phyloP scores from a whole-genome alignment of 768 basidiomycete genomes.

The Agaricus sinodeliciosus region DNA sequence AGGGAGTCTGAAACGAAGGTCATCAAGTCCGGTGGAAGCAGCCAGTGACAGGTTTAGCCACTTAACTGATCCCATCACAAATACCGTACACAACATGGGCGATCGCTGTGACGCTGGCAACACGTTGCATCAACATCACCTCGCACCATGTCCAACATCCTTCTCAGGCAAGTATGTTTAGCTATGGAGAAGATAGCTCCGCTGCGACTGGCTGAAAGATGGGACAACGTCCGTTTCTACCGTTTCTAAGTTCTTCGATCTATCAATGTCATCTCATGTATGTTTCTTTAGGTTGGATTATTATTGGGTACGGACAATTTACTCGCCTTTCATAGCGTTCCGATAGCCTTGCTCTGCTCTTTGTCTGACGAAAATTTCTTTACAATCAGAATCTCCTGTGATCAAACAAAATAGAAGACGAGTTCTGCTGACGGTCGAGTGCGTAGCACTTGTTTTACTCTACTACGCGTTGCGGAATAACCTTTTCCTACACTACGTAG shows the following conservation, averaged over 20 bases:
- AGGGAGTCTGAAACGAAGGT: too few species aligned
- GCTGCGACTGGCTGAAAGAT: conserved; percentile 75
- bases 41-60: background rate
- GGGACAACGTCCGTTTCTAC: conserved; percentile 91
- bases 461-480: background rate
- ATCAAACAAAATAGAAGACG: conserved; percentile 36
- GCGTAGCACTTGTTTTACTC: conserved; percentile 12
- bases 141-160: conserved; percentile 24
- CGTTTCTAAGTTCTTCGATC: conserved; percentile 1
- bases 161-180: conserved; percentile 48
- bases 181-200: conserved; percentile 87
- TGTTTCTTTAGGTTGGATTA: conserved; percentile 52
- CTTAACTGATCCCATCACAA: background rate
- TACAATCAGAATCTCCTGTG: conserved; percentile 44
- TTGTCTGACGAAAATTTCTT: background rate
- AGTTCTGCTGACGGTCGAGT: conserved; percentile 72
- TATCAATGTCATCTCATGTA: conserved; percentile 11
- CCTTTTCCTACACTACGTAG: conserved; percentile 31
- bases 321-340: background rate
- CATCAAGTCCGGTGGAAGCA: too few species aligned
- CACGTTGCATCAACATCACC: background rate
- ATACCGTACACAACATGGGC: background rate
- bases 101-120: background rate
- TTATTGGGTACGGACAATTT: conserved; percentile 49
- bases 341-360: conserved; percentile 4